Evolutionary conservation across 2,329 filamentous ascomycete species (phyloP), one percentile per base, ranked within the genome.

Genomic region (Aspergillus persii): DNA sequence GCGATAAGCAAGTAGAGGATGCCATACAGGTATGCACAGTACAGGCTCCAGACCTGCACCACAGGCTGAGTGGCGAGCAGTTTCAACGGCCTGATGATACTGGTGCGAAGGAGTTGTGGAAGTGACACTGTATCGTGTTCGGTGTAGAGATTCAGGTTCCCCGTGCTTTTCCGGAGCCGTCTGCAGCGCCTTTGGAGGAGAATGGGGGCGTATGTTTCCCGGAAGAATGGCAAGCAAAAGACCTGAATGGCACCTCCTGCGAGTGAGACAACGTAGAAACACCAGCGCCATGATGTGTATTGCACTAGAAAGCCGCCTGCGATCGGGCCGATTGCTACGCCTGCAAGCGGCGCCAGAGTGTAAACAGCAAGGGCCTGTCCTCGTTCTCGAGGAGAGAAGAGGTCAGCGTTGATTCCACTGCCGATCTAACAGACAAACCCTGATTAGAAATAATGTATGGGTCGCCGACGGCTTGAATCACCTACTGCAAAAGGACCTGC

Each of bases 241-340:
- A 81, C 60, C 68, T 89, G 86, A 52, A 91, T 82, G 12, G 84
- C 59, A 1, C 79, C 86, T 58, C 85, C 84, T 33, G 78, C 77
- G 57, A 90, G 87, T 0, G 85, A 84, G 0, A 86, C 88, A 0
- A 84, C 80, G 74, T 83, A 89, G 75, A 91, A 91, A 11, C 85
- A 83, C 89, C 89, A 91, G 44, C 87, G 81, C 89, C 89, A 92
- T 1, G 82, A 85, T 5, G 80, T 84, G 77, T 83, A 60, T 65
- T 87, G 74, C 0, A 85, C 80, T 27, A 90, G 84, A 67, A 86
- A 89, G 0, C 84, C 86, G 8, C 86, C 87, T 0, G 81, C 80
- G 2, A 90, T 84, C 0, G 87, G 88, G 0, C 87, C 88, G 4
- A 89, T 75, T 0, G 84, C 84, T 2, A 87, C 86, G 0, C 87